Evolutionary conservation across 352 stramenopile genomes (phyloP).

Genomic region (Pythium periplocum): DNA sequence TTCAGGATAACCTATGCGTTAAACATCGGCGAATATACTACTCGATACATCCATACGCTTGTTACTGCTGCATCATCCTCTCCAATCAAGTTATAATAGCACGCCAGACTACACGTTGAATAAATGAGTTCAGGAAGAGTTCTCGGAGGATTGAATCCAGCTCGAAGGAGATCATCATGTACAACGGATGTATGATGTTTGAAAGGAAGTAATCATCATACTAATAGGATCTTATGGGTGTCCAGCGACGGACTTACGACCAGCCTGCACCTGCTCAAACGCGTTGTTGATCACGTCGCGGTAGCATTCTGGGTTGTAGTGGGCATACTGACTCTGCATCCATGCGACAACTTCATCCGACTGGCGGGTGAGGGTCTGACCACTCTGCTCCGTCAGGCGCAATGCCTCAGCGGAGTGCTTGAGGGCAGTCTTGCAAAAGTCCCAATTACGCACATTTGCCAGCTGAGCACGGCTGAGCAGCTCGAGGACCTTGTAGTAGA

Average conservation of each 20-base stretch:
- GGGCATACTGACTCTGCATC: constrained; percentile 2
- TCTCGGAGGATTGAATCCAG: no score
- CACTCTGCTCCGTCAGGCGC: constrained; percentile 25
- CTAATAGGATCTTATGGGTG: no score
- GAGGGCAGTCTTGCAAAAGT: constrained; percentile 23
- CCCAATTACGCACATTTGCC: constrained; percentile 30
- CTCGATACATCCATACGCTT: no score
- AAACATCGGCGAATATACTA: no score
- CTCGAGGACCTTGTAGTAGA: constrained; percentile 37
- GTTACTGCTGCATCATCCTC: no score
- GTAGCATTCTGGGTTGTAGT: constrained; percentile 1
- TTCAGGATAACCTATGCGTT: no score
- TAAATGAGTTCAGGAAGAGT: no score
- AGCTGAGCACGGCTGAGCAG: constrained; percentile 29
- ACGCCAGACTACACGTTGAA: no score
- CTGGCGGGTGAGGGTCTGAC: constrained; percentile 22
- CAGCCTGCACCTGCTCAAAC: constrained; percentile 3
- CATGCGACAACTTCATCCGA: neutral
- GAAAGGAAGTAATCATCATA: no score
- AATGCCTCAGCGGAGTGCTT: constrained; percentile 24
- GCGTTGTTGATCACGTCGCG: constrained; percentile 3
- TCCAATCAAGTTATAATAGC: no score
- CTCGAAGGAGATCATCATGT: no score
- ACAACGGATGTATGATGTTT: no score
- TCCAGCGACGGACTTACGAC: neutral